These are phyloP conservation scores for Phytophthora pisi DNA, from an alignment of 352 stramenopile genomes.

Conservation along the genomic window DNA sequence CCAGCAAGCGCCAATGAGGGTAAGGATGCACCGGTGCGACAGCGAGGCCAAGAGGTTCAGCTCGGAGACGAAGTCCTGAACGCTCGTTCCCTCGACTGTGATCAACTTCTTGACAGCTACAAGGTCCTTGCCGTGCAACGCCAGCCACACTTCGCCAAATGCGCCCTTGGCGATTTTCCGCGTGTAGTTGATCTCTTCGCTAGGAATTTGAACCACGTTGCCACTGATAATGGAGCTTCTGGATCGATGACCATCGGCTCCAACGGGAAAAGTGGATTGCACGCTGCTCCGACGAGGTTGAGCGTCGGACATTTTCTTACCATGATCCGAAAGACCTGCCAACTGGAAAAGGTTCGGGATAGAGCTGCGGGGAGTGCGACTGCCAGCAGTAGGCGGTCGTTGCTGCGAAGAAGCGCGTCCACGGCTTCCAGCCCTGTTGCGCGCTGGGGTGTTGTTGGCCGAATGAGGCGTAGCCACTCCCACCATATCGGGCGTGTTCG, in stretches of 20 bases:
- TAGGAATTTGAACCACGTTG: conserved; percentile 61
- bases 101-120: conserved; percentile 87
- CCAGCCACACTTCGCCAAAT: conserved; percentile 85
- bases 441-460: conserved; percentile 33
- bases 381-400: conserved; percentile 26
- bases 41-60: conserved; percentile 83
- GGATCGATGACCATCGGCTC: conserved; percentile 19
- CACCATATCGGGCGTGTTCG: conserved; percentile 43
- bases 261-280: conserved; percentile 32
- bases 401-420: conserved; percentile 40
- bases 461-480: conserved; percentile 41
- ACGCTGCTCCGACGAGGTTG: conserved; percentile 41
- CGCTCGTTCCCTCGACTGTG: conserved; percentile 53
- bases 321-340: conserved; percentile 37
- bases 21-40: conserved; percentile 77
- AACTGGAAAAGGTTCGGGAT: conserved; percentile 41
- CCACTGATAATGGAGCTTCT: conserved; percentile 45
- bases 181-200: conserved; percentile 79
- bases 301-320: conserved; percentile 42
- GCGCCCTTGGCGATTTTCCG: conserved; percentile 80
- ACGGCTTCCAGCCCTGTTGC: conserved; percentile 33
- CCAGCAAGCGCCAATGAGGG: conserved; percentile 75
- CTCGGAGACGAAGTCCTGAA: conserved; percentile 76
- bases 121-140: conserved; percentile 63
- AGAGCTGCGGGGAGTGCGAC: conserved; percentile 34